Evolutionary conservation across 1,284 basidiomycete species (phyloP).

Genomic region (Schizopora paradoxa): DNA sequence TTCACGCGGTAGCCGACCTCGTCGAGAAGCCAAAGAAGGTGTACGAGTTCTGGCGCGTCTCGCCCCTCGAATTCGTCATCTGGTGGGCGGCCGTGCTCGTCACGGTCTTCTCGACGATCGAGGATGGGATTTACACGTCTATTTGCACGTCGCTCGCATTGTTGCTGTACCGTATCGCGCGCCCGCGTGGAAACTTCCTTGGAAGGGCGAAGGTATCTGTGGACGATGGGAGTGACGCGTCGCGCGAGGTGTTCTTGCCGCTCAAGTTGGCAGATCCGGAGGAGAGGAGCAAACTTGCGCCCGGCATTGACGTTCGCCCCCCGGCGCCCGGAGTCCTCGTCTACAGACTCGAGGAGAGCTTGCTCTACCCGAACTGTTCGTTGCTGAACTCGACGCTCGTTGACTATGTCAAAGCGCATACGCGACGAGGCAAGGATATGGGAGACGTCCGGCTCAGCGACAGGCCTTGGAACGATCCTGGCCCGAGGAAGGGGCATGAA

Average conservation of each 20-base stretch:
- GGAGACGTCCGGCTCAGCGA: conserved; percentile 59
- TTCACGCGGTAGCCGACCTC: conserved; percentile 91
- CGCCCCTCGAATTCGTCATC: conserved; percentile 90
- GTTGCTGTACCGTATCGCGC: conserved; percentile 88
- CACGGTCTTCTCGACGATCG: conserved; percentile 85
- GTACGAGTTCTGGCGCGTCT: conserved; percentile 92
- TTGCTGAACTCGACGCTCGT: conserved; percentile 74
- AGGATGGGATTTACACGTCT: conserved; percentile 93
- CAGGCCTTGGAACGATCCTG: conserved; percentile 94
- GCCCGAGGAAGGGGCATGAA: conserved; percentile 50
- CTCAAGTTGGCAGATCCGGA: conserved; percentile 34
- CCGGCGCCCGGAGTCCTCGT: conserved; percentile 87
- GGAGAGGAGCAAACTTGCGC: conserved; percentile 67
- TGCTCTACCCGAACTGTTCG: conserved; percentile 90
- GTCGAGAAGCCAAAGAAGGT: conserved; percentile 84
- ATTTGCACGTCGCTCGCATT: conserved; percentile 77
- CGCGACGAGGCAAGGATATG: conserved; percentile 74
- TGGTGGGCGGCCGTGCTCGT: conserved; percentile 86
- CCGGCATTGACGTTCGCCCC: conserved; percentile 67
- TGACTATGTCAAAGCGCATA: conserved; percentile 75
- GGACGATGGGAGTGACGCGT: conserved; percentile 30
- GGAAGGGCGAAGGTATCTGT: conserved; percentile 65
- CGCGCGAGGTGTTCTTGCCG: conserved; percentile 86
- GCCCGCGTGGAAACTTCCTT: conserved; percentile 87
- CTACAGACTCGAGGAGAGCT: conserved; percentile 92